Evolutionary conservation across 495 filamentous ascomycete genomes (phyloP).

Genomic region (Penicillium daleae): DNA sequence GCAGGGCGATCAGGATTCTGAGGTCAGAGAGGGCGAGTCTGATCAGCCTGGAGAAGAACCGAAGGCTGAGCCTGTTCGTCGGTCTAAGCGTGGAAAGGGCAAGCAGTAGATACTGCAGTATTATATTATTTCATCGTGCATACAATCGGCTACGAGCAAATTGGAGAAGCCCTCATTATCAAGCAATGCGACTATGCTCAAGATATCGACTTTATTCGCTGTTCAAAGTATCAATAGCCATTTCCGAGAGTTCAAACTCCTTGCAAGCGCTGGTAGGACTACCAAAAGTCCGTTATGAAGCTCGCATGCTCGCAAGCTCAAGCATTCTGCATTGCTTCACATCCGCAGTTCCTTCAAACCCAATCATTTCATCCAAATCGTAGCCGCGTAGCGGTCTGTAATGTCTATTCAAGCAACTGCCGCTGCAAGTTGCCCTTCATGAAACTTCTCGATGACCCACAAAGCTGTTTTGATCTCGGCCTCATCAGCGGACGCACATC

Average conservation of each 20-base stretch:
- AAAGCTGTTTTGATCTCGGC: slow-evolving; percentile 17
- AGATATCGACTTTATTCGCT: too few relatives aligned
- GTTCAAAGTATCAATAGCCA: too few relatives aligned
- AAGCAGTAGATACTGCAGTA: slow-evolving; percentile 11
- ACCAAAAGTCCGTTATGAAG: neutral
- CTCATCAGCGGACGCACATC: slow-evolving; percentile 18
- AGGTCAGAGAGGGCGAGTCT: neutral
- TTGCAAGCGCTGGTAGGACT: too few relatives aligned
- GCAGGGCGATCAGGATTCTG: slow-evolving; percentile 19
- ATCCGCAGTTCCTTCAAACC: too few relatives aligned
- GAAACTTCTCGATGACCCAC: slow-evolving; percentile 13
- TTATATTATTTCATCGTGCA: neutral
- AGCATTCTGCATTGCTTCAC: too few relatives aligned
- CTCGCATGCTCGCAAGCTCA: neutral
- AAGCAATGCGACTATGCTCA: neutral
- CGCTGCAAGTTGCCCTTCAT: neutral
- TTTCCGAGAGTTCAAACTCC: too few relatives aligned
- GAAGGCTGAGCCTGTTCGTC: slow-evolving; percentile 23
- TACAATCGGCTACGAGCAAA: neutral
- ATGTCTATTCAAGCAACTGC: neutral
- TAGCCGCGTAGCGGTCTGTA: neutral
- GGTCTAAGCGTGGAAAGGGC: slow-evolving; percentile 33
- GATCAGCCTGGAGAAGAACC: slow-evolving; percentile 15
- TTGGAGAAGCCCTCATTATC: neutral
- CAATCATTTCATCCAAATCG: neutral